phyloP scores from a whole-genome alignment of 164 flowering plant species.

The Piper betle region DNA sequence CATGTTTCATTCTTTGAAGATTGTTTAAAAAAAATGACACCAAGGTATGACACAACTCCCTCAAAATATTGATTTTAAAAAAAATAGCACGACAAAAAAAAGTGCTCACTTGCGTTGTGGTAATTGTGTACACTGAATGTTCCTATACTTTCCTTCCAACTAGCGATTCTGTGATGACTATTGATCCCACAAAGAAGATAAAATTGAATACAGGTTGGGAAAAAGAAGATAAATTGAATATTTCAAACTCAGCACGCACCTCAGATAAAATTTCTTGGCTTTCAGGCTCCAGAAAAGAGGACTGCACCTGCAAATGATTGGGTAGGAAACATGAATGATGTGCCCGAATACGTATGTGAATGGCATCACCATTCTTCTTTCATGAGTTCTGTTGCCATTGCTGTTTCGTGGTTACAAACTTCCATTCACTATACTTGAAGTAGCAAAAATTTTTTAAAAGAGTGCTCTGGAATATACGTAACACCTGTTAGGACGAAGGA shows the following conservation, averaged over 20 bases:
- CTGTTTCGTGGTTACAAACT: constrained; percentile 20
- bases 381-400: not conserved
- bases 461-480: constrained; percentile 68
- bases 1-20: too few species aligned
- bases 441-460: constrained; percentile 80
- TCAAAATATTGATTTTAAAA: too few species aligned
- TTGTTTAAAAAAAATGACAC: too few species aligned
- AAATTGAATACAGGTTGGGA: not conserved
- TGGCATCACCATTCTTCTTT: not conserved
- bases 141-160: not conserved
- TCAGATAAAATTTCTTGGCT: not conserved
- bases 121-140: not conserved
- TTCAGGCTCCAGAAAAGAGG: not conserved
- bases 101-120: too few species aligned
- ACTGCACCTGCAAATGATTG: not conserved
- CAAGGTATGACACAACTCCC: too few species aligned
- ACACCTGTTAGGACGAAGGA: constrained; percentile 34
- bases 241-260: not conserved
- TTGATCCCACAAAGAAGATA: too few species aligned
- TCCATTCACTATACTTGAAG: constrained; percentile 69
- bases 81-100: too few species aligned
- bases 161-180: not conserved
- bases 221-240: not conserved
- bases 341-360: not conserved
- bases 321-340: constrained; percentile 1